Percentiles rank a stretch among this genome's conserved stretches.
Conservation (phyloP, 2,329 filamentous ascomycete species). For the Nigrospora sphaerica region DNA sequence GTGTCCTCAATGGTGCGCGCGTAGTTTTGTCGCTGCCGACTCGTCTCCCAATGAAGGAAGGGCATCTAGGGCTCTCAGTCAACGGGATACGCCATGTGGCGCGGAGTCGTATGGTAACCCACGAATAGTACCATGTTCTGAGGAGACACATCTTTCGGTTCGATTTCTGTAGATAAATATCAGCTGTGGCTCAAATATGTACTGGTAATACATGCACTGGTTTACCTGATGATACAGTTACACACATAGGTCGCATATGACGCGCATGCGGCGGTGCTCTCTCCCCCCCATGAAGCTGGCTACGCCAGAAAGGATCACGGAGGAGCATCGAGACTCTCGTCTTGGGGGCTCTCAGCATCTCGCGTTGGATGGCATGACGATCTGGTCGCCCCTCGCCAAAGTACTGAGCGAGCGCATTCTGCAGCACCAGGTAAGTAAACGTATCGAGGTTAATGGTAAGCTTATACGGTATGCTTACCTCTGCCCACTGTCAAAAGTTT, state of each 20-base stretch:
- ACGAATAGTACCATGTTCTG: slow-evolving; percentile 17
- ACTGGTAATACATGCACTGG: neutral
- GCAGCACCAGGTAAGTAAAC: neutral
- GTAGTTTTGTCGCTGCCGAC: slow-evolving; percentile 20
- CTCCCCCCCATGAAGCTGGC: slow-evolving; percentile 21
- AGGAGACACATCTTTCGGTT: neutral
- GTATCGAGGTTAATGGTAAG: neutral
- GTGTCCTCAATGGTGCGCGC: slow-evolving; percentile 16
- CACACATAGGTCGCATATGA: slow-evolving; percentile 27
- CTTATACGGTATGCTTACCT: slow-evolving; percentile 8
- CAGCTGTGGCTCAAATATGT: neutral
- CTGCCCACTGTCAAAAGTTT: slow-evolving; percentile 14
- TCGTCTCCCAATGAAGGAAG: slow-evolving; percentile 34
- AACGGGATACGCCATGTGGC: too few relatives aligned
- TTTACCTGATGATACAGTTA: slow-evolving; percentile 20
- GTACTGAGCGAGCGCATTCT: slow-evolving; percentile 22
- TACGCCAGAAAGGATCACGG: slow-evolving; percentile 24
- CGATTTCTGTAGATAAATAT: neutral
- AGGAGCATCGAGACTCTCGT: slow-evolving; percentile 17
- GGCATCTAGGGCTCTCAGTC: slow-evolving; percentile 22
- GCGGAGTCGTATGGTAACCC: neutral
- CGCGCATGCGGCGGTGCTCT: slow-evolving; percentile 21
- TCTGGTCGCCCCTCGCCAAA: slow-evolving; percentile 12
- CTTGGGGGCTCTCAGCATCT: slow-evolving; percentile 1
- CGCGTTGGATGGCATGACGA: slow-evolving; percentile 2